Conservation (phyloP, 305 asterid genomes). For the Withania somnifera region DNA sequence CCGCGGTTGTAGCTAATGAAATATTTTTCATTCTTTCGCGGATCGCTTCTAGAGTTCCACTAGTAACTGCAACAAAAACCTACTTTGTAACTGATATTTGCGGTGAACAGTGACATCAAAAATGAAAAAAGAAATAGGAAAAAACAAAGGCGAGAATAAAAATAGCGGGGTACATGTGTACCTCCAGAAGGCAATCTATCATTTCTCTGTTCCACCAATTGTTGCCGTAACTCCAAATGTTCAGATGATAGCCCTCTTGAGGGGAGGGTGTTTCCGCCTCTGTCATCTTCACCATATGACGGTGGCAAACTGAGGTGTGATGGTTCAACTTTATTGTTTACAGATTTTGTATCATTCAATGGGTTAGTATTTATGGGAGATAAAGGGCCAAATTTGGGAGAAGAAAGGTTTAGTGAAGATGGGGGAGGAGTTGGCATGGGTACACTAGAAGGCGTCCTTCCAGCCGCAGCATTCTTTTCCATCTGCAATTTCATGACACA, state of each 20-base stretch:
- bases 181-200: conserved; percentile 88
- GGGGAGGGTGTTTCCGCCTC: conserved; percentile 23
- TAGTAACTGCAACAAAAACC: conserved; percentile 48
- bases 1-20: conserved; percentile 66
- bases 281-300: conserved; percentile 61
- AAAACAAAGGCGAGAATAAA: not conserved
- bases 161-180: conserved; percentile 7
- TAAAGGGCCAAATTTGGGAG: conserved; percentile 57
- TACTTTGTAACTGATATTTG: not conserved
- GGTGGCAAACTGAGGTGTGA: conserved; percentile 76
- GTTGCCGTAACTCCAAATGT: conserved; percentile 41
- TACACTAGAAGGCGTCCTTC: conserved; percentile 93
- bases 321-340: conserved; percentile 52
- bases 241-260: conserved; percentile 36
- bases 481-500: conserved; percentile 42
- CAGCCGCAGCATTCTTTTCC: conserved; percentile 98
- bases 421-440: conserved; percentile 97
- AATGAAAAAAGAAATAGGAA: not conserved
- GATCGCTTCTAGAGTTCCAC: conserved; percentile 90
- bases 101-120: not conserved
- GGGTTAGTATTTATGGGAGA: conserved; percentile 73
- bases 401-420: conserved; percentile 56
- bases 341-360: conserved; percentile 41
- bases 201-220: conserved; percentile 50
- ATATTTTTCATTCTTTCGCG: conserved; percentile 99